Percentiles rank a stretch among this genome's conserved stretches.
These are phyloP conservation scores for Onygena corvina DNA, from an alignment of 2,329 filamentous ascomycete genomes.

Conservation along the genomic window DNA sequence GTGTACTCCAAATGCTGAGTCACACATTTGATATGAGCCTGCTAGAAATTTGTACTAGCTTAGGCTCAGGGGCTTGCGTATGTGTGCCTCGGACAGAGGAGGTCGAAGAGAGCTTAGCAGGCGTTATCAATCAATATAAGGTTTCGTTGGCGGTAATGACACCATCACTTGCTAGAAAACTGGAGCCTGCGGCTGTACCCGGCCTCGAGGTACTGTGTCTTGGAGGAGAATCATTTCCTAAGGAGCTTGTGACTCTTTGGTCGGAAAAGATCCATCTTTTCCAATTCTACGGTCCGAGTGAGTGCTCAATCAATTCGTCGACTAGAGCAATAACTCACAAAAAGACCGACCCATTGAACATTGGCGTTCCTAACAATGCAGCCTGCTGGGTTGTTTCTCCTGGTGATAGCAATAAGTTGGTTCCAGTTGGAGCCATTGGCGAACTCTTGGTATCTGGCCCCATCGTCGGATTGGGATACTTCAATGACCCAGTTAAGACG, in stretches of 20 bases:
- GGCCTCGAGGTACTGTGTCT: constrained; percentile 26
- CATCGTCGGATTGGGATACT: constrained; percentile 26
- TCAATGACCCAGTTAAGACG: constrained; percentile 25
- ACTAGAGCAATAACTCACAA: constrained; percentile 7
- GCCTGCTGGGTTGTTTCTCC: constrained; percentile 18
- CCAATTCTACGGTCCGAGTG: constrained; percentile 17
- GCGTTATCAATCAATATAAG: constrained; percentile 25
- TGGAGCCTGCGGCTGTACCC: constrained; percentile 24
- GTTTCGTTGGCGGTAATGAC: constrained; percentile 42
- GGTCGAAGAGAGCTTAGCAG: constrained; percentile 32
- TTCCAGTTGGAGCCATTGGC: constrained; percentile 18
- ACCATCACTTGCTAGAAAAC: constrained; percentile 25
- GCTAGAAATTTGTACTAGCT: constrained; percentile 25
- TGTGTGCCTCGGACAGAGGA: constrained; percentile 35
- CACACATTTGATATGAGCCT: constrained; percentile 37
- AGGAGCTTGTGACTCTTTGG: constrained; percentile 24
- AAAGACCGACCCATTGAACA: constrained; percentile 7
- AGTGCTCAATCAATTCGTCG: constrained; percentile 17
- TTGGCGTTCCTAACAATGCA: constrained; percentile 10
- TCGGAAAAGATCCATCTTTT: constrained; percentile 11
- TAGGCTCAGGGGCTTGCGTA: constrained; percentile 33
- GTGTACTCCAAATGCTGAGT: constrained; percentile 32
- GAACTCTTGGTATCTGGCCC: constrained; percentile 27
- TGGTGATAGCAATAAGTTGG: constrained; percentile 15
- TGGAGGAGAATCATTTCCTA: constrained; percentile 29